Conservation (phyloP, 345 rosid genomes). For the Salix exigua region DNA sequence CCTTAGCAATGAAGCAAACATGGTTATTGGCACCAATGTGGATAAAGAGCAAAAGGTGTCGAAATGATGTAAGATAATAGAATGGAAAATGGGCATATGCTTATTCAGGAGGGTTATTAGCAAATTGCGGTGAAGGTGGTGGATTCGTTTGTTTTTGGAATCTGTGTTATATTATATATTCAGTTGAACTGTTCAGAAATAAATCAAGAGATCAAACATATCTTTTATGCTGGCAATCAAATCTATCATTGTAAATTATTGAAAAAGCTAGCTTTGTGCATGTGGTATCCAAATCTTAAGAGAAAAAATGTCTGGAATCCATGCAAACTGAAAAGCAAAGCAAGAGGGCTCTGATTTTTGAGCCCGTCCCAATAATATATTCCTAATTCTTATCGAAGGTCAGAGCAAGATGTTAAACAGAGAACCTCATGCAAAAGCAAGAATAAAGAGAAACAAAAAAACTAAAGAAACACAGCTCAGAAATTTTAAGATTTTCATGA, state of each 20-base stretch:
- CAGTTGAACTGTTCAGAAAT: not conserved
- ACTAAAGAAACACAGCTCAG: no score
- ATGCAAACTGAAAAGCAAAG: not conserved
- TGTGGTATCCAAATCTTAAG: not conserved
- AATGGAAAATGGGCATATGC: not conserved
- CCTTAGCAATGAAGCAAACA: not conserved
- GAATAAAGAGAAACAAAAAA: no score
- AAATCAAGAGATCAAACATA: not conserved
- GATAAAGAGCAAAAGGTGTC: not conserved
- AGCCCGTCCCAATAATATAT: no score
- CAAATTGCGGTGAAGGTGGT: not conserved
- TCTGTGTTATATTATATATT: constrained; percentile 11
- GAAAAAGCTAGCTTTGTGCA: not conserved
- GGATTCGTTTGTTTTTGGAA: not conserved
- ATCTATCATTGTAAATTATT: not conserved
- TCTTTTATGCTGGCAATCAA: not conserved
- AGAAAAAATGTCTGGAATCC: not conserved
- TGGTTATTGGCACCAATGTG: constrained; percentile 1
- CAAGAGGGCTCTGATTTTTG: not conserved
- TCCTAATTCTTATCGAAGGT: no score
- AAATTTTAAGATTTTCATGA: no score
- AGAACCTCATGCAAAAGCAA: no score
- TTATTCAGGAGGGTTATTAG: not conserved
- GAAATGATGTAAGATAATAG: constrained; percentile 18
- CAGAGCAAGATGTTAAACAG: no score